Conservation (phyloP, 345 rosid species). For the Moringa oleifera region DNA sequence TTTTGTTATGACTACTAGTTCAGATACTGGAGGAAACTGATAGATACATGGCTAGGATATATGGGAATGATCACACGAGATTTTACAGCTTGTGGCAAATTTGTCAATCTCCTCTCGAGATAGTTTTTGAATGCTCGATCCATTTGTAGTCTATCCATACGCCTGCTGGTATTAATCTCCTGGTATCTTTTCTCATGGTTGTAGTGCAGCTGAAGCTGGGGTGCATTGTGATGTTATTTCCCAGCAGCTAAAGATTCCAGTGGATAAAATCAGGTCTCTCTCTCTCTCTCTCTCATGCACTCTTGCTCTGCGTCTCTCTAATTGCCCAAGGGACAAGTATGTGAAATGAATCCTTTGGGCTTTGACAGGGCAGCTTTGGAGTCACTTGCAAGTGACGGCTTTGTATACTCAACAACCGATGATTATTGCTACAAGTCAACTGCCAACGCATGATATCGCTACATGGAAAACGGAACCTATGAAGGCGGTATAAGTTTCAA, state of each 20-base stretch:
- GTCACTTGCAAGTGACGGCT: constrained; percentile 49
- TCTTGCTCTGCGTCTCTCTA: too few relatives aligned
- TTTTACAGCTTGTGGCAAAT: neutral
- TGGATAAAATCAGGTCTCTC: constrained; percentile 55
- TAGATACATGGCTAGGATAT: neutral
- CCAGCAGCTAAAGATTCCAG: constrained; percentile 50
- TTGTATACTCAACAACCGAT: constrained; percentile 56
- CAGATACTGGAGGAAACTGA: neutral
- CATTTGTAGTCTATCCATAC: too few relatives aligned
- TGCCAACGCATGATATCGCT: constrained; percentile 38
- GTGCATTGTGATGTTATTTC: constrained; percentile 51
- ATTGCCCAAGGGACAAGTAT: neutral
- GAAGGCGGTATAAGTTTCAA: neutral
- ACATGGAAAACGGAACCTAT: neutral
- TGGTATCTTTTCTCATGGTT: neutral
- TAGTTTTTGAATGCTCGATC: too few relatives aligned
- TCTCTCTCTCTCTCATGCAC: constrained; percentile 1
- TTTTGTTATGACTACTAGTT: neutral
- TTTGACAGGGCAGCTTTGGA: constrained; percentile 63
- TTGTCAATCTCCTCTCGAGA: neutral
- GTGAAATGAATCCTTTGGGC: neutral
- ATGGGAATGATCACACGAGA: too few relatives aligned
- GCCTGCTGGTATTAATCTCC: neutral
- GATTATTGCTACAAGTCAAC: constrained; percentile 69
- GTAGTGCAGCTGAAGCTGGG: constrained; percentile 60